phyloP scores from a whole-genome alignment of 2,329 filamentous ascomycete species.

The Xylariaceae sp. region DNA sequence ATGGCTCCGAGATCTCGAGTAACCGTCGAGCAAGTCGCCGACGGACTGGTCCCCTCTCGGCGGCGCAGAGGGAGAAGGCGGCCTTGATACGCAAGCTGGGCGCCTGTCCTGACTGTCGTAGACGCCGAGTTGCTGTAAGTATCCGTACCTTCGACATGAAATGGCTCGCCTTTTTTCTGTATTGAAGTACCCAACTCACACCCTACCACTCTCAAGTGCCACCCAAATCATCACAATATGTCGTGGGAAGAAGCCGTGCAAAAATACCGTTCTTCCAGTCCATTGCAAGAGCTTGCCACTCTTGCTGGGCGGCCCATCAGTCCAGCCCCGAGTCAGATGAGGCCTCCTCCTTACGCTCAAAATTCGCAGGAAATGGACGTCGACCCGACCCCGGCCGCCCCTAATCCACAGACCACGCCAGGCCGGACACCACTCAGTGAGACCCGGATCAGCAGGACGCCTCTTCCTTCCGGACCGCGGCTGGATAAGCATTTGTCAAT shows the following conservation, averaged over 20 bases:
- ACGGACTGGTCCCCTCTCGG: slow-evolving; percentile 64
- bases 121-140: slow-evolving; percentile 65
- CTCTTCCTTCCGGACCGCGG: slow-evolving; percentile 62
- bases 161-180: slow-evolving; percentile 1
- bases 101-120: slow-evolving; percentile 61
- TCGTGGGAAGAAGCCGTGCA: slow-evolving; percentile 64
- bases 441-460: slow-evolving; percentile 56
- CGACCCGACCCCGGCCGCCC: slow-evolving; percentile 48
- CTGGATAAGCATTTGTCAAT: slow-evolving; percentile 55
- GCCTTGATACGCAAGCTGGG: slow-evolving; percentile 65
- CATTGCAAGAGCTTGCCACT: slow-evolving; percentile 57
- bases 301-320: slow-evolving; percentile 53
- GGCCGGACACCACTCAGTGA: slow-evolving; percentile 52
- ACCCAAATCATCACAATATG: slow-evolving; percentile 65
- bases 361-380: slow-evolving; percentile 63
- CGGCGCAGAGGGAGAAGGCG: slow-evolving; percentile 63
- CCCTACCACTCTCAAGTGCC: slow-evolving; percentile 51
- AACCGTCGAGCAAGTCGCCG: slow-evolving; percentile 62
- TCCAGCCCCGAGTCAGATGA: slow-evolving; percentile 48
- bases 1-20: slow-evolving; percentile 60
- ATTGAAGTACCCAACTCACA: slow-evolving; percentile 36
- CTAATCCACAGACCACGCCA: slow-evolving; percentile 33
- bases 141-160: slow-evolving; percentile 11
- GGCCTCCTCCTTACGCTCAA: slow-evolving; percentile 48
- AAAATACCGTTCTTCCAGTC: slow-evolving; percentile 61